These are phyloP conservation scores for Apiospora malaysiana DNA, from an alignment of 2,329 filamentous ascomycete species.

Conservation along the genomic window DNA sequence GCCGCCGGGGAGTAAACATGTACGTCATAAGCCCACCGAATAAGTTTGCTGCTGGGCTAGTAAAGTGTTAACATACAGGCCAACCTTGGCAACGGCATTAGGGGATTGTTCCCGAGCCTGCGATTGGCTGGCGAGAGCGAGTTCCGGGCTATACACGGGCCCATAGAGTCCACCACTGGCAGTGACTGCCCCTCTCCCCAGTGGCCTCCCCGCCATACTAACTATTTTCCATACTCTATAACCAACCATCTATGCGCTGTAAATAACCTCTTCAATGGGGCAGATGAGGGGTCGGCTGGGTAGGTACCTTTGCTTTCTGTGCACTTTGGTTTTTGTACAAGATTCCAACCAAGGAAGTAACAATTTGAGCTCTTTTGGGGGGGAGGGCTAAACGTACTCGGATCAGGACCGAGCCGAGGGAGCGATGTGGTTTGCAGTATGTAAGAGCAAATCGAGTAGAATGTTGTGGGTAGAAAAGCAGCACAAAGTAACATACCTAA, in stretches of 20 bases:
- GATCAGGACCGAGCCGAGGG: not conserved
- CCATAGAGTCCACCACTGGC: not conserved
- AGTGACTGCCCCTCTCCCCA: not conserved
- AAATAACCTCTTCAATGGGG: not conserved
- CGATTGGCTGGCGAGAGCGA: slow-evolving; percentile 6
- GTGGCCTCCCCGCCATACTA: not conserved
- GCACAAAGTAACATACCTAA: not conserved
- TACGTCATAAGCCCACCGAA: slow-evolving; percentile 14
- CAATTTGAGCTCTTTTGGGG: not conserved
- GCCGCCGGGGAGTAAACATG: not conserved
- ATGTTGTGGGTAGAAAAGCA: not conserved
- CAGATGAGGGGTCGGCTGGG: slow-evolving; percentile 11
- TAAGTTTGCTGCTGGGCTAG: slow-evolving; percentile 8
- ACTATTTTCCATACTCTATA: not conserved
- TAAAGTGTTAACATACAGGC: not conserved
- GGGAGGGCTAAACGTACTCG: too few species aligned
- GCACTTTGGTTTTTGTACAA: not conserved
- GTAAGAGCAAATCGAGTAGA: not conserved
- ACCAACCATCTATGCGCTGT: slow-evolving; percentile 2
- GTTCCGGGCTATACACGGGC: not conserved
- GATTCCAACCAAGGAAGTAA: slow-evolving; percentile 16
- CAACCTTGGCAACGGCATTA: slow-evolving; percentile 1
- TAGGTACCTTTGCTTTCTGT: not conserved
- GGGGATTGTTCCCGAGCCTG: not conserved
- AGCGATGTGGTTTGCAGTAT: not conserved